Conservation (phyloP, 495 filamentous ascomycete genomes). For the Wilcoxina mikolae region DNA sequence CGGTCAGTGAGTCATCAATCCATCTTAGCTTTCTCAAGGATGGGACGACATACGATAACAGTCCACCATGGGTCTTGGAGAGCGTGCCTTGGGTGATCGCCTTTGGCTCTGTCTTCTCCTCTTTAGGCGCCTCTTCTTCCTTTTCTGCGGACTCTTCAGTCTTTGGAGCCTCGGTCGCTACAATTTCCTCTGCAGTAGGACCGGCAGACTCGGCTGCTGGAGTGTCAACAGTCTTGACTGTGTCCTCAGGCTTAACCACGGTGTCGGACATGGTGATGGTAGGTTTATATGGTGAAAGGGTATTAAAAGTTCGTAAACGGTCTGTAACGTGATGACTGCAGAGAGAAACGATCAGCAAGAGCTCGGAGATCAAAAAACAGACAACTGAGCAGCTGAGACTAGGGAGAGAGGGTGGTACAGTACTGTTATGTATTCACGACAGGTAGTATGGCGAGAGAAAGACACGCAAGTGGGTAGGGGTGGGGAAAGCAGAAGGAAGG, state of each 20-base stretch:
- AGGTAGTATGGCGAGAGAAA: slow-evolving; percentile 11
- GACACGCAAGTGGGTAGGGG: slow-evolving; percentile 24
- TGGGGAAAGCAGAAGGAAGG: slow-evolving; percentile 23
- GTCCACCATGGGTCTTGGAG: slow-evolving; percentile 36
- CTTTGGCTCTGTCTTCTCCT: slow-evolving; percentile 42
- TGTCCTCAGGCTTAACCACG: slow-evolving; percentile 33
- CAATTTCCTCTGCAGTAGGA: slow-evolving; percentile 31
- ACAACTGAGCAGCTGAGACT: not conserved
- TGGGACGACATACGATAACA: slow-evolving; percentile 61
- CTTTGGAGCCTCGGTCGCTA: slow-evolving; percentile 33
- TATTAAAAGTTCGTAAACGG: slow-evolving; percentile 6
- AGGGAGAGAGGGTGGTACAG: not conserved
- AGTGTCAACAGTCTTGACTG: slow-evolving; percentile 34
- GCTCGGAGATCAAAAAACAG: slow-evolving; percentile 6
- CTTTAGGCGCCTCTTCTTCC: slow-evolving; percentile 32
- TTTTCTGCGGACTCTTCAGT: slow-evolving; percentile 34
- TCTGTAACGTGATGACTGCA: not conserved
- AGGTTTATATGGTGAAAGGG: slow-evolving; percentile 5
- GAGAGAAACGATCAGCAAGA: slow-evolving; percentile 5
- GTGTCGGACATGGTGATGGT: slow-evolving; percentile 22
- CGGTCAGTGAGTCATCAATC: slow-evolving; percentile 12
- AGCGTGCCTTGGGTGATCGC: slow-evolving; percentile 51
- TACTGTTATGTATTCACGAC: not conserved
- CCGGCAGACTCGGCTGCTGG: slow-evolving; percentile 34
- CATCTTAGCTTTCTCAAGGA: not conserved